Evolutionary conservation across 1,139 yeast species (phyloP), one percentile per base, ranked within the genome.

Genomic region (Diutina scorzettiae): DNA sequence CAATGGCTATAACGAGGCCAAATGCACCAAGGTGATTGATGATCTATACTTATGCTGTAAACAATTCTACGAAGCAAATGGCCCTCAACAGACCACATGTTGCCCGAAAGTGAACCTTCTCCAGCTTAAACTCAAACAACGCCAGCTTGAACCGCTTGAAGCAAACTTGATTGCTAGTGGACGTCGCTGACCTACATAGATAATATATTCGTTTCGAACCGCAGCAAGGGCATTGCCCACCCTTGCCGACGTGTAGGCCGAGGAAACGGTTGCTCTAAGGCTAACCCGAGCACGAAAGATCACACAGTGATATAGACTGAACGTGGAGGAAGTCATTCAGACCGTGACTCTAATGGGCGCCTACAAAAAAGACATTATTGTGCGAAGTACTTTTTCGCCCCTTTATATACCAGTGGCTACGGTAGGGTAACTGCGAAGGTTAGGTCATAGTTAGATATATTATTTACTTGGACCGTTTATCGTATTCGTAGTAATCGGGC

Each of bases 291-390:
- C 93, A 82, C 93, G 84, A 74, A 73, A 51, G 59, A 59, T 60
- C 71, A 64, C 68, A 63, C 43, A 57, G 68, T 59, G 66, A 58
- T 49, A 60, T 55, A 62, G 74, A 62, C 56, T 67, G 64, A 64
- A 67, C 66, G 76, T 67, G 56, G 74, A 66, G 57, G 66, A 56
- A 58, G 52, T 59, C 72, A 67, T 61, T 63, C 62, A 71, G 62
- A 60, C 78, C 86, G 93, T 81, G 91, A 82, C 93, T 82, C 93
- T 82, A 73, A 75, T 74, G 93, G 93, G 91, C 81, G 89, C 83
- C 93, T 81, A 72, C 63, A 51, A 59, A 58, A 74, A 78, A 80
- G 81, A 80, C 87, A 81, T 81, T 79, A 64, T 61, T 50, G 57
- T 60, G 59, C 60, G 62, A 56, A 51, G 58, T 55, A 55, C 49